Percentiles rank a stretch among this genome's conserved stretches.
Evolutionary conservation across 441 rosid genomes (phyloP).

Genomic region (Lepidium campestre): DNA sequence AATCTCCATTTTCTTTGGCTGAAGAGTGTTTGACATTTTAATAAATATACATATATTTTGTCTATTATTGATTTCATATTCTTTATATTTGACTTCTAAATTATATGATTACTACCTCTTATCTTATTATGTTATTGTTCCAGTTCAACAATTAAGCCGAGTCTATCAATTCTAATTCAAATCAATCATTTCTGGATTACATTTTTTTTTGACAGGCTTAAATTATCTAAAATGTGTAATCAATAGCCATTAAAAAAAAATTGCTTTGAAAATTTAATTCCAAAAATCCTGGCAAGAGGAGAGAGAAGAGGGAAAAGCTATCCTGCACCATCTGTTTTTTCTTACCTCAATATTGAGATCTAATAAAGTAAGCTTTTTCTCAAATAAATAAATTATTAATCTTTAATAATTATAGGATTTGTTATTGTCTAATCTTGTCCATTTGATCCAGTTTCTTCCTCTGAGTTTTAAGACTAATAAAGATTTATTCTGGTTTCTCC

Average conservation of each 20-base stretch:
- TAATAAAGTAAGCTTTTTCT: slow-evolving; percentile 6
- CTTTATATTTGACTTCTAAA: too few species aligned
- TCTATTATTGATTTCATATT: too few species aligned
- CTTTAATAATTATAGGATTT: background rate
- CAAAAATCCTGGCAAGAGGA: background rate
- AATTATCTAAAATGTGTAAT: background rate
- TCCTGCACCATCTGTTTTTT: slow-evolving; percentile 23
- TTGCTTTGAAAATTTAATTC: background rate
- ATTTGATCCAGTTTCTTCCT: slow-evolving; percentile 17
- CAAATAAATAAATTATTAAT: background rate
- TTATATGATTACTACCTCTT: too few species aligned
- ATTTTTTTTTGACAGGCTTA: too few species aligned
- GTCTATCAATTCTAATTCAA: too few species aligned
- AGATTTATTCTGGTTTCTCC: slow-evolving; percentile 14
- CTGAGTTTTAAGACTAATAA: background rate
- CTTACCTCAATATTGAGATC: background rate
- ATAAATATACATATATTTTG: too few species aligned
- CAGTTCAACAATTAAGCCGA: too few species aligned
- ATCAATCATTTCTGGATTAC: too few species aligned
- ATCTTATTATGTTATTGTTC: too few species aligned
- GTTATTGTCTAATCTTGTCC: slow-evolving; percentile 4
- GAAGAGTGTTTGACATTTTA: background rate
- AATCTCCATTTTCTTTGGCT: background rate
- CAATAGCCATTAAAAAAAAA: background rate
- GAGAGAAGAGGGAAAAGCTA: slow-evolving; percentile 12